Percentiles rank a stretch among this genome's conserved stretches.
These are phyloP conservation scores for Bolboschoenoplectus hybrid DNA, from an alignment of 202 grass and related monocot species.

Conservation along the genomic window DNA sequence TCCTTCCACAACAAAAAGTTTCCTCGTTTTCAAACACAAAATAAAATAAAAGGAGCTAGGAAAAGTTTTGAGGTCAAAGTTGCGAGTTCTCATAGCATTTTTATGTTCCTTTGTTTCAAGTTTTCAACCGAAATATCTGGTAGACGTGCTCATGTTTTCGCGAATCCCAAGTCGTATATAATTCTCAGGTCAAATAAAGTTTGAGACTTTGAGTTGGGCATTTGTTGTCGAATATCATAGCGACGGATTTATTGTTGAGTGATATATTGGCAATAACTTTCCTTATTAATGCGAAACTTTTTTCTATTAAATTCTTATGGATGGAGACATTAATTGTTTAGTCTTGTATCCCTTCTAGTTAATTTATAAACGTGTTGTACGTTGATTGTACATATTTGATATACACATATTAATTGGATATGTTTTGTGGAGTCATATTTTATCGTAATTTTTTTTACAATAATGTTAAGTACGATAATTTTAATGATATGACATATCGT, in stretches of 20 bases:
- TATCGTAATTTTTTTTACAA: too few relatives aligned
- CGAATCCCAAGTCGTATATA: neutral
- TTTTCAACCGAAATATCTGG: neutral
- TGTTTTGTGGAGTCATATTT: too few relatives aligned
- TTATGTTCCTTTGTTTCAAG: neutral
- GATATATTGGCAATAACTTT: neutral
- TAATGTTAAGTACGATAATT: too few relatives aligned
- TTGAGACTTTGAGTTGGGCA: neutral
- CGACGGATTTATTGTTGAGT: neutral
- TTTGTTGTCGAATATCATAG: neutral
- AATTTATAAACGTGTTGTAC: too few relatives aligned
- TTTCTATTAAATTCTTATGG: neutral
- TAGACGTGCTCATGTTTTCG: neutral
- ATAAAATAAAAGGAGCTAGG: neutral
- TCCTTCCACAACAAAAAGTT: neutral
- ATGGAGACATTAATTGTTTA: neutral
- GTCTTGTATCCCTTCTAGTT: too few relatives aligned
- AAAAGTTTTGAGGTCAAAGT: neutral
- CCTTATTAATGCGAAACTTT: neutral
- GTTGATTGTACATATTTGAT: too few relatives aligned
- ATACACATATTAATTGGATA: too few relatives aligned
- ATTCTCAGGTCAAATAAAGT: neutral
- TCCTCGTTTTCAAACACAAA: neutral
- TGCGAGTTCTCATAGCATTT: neutral
- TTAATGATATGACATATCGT: too few relatives aligned